Conservation (phyloP, 495 filamentous ascomycete species). For the Penicillium subrubescens region DNA sequence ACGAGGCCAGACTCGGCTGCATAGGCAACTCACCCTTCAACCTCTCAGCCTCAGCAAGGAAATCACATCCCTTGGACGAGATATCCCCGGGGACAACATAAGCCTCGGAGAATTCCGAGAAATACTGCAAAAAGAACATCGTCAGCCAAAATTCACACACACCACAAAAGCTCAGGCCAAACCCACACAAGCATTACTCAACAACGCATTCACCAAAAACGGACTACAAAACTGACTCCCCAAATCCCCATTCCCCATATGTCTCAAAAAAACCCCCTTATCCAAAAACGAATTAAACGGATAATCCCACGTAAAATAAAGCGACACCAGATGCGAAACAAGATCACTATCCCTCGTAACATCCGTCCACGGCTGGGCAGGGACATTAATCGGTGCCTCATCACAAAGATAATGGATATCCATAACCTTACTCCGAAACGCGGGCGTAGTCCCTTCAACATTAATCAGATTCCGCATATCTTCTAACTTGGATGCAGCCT, state of each 20-base stretch:
- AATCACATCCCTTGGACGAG: constrained; percentile 44
- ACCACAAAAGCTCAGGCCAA: background rate
- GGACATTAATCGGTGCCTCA: constrained; percentile 43
- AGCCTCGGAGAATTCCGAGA: constrained; percentile 48
- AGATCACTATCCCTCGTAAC: constrained; percentile 53
- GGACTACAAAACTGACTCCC: constrained; percentile 50
- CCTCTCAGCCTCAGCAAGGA: constrained; percentile 47
- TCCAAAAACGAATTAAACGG: constrained; percentile 53
- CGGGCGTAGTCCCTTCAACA: constrained; percentile 36
- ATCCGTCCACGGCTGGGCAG: constrained; percentile 53
- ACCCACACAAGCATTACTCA: constrained; percentile 52
- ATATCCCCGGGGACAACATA: constrained; percentile 47
- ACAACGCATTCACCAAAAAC: constrained; percentile 56
- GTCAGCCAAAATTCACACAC: background rate
- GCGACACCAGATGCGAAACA: constrained; percentile 54
- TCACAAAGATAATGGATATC: constrained; percentile 50
- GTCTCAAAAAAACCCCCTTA: constrained; percentile 47
- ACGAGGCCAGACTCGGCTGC: constrained; percentile 34
- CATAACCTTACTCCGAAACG: constrained; percentile 49
- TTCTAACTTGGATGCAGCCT: constrained; percentile 27
- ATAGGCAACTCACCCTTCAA: constrained; percentile 27
- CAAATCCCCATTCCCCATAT: constrained; percentile 41
- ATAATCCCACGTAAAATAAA: constrained; percentile 60
- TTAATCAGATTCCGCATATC: constrained; percentile 34
- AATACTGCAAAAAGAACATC: constrained; percentile 31